phyloP scores from a whole-genome alignment of 768 basidiomycete species.

The Lactarius sanguifluus region DNA sequence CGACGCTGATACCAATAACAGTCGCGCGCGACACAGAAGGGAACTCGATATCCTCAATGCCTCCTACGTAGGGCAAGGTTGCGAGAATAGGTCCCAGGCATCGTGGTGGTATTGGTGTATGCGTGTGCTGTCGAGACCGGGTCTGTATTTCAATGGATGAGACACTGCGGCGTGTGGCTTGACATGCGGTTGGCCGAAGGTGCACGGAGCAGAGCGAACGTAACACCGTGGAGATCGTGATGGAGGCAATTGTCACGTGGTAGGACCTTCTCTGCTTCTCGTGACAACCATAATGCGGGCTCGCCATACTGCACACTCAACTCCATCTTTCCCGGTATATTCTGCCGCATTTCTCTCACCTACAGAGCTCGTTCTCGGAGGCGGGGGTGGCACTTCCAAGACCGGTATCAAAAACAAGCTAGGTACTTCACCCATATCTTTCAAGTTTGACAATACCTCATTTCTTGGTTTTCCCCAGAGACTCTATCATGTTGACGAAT shows the following conservation, averaged over 20 bases:
- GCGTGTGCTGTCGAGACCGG: neutral
- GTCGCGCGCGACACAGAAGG: slow-evolving; percentile 57
- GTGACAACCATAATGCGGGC: slow-evolving; percentile 61
- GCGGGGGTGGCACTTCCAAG: slow-evolving; percentile 83
- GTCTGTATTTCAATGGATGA: neutral
- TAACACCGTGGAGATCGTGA: neutral
- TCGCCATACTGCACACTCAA: slow-evolving; percentile 71
- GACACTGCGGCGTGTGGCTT: neutral
- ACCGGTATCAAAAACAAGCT: slow-evolving; percentile 95
- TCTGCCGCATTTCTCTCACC: slow-evolving; percentile 77
- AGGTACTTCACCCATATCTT: slow-evolving; percentile 46
- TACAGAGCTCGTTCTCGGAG: slow-evolving; percentile 76
- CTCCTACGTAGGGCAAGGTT: slow-evolving; percentile 3
- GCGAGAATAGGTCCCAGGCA: neutral
- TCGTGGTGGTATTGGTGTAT: slow-evolving; percentile 11
- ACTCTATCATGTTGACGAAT: slow-evolving; percentile 59
- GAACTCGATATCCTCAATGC: slow-evolving; percentile 40
- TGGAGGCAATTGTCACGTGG: slow-evolving; percentile 3
- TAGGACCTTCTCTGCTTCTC: neutral
- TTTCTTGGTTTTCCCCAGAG: slow-evolving; percentile 46
- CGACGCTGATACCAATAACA: slow-evolving; percentile 77
- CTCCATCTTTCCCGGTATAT: slow-evolving; percentile 86
- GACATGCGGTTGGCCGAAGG: slow-evolving; percentile 6
- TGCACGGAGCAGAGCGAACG: neutral
- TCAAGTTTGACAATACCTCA: neutral